Percentiles rank a stretch among this genome's conserved stretches.
Conservation (phyloP, 768 basidiomycete species). For the Phaffia tasmanica region DNA sequence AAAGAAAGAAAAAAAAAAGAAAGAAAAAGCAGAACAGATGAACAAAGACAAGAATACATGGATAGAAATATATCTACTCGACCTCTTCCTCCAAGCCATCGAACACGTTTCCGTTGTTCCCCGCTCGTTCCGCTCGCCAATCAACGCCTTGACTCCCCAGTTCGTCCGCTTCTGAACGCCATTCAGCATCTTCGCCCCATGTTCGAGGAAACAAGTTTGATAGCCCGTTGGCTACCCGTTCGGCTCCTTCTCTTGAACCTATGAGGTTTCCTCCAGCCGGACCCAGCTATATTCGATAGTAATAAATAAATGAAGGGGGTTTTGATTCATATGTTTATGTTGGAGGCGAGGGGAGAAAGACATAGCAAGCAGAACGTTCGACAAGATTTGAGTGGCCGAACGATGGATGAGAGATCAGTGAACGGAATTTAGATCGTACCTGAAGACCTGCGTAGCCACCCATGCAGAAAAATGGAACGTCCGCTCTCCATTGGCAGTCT, state of each 20-base stretch:
- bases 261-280: slow-evolving; percentile 16
- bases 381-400: no score
- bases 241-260: slow-evolving; percentile 7
- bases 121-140: slow-evolving; percentile 1
- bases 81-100: slow-evolving; percentile 1
- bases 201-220: background rate
- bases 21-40: no score
- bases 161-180: background rate
- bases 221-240: slow-evolving; percentile 11
- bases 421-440: background rate
- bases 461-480: slow-evolving; percentile 8
- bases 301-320: background rate
- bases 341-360: background rate
- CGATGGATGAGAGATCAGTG: no score
- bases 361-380: background rate
- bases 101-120: slow-evolving; percentile 2
- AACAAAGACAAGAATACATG: no score
- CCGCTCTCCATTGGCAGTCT: slow-evolving; percentile 4
- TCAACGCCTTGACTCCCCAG: background rate
- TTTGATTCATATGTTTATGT: background rate
- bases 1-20: no score
- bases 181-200: slow-evolving; percentile 18
- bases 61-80: background rate
- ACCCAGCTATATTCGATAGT: background rate
- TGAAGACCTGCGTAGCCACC: slow-evolving; percentile 18